Evolutionary conservation across 768 basidiomycete genomes (phyloP).

Genomic region (Mycena alexandri): DNA sequence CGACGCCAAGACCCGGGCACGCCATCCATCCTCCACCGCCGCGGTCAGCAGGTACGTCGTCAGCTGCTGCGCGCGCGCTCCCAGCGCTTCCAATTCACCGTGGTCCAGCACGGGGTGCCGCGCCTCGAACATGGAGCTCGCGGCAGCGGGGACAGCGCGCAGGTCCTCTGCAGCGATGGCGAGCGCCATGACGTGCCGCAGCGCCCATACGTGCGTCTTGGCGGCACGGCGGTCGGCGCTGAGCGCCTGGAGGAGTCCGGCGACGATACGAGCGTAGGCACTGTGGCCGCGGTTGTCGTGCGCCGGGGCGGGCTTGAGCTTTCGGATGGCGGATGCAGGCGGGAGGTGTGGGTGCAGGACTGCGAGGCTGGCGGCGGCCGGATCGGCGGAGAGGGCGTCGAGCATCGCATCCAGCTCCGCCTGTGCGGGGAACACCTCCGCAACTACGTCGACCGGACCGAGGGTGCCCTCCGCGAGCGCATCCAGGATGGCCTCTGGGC

Average conservation of each 20-base stretch:
- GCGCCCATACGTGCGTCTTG: conserved; percentile 69
- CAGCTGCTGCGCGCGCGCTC: conserved; percentile 63
- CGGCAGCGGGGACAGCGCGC: conserved; percentile 62
- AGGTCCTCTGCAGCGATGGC: conserved; percentile 74
- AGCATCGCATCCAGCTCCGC: conserved; percentile 63
- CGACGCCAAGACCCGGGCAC: conserved; percentile 54
- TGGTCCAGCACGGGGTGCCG: conserved; percentile 44
- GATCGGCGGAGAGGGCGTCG: conserved; percentile 56
- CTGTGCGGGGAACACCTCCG: conserved; percentile 66
- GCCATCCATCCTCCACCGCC: conserved; percentile 63
- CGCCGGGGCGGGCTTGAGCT: conserved; percentile 12
- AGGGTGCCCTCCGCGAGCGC: conserved; percentile 51
- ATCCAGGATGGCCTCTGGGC: conserved; percentile 62
- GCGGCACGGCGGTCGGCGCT: conserved; percentile 71
- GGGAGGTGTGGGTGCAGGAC: conserved; percentile 72
- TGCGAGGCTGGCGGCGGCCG: conserved; percentile 67
- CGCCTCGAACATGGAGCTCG: conserved; percentile 62
- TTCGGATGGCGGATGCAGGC: conserved; percentile 48
- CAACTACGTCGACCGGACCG: conserved; percentile 54
- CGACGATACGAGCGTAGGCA: conserved; percentile 72
- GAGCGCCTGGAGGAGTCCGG: conserved; percentile 68
- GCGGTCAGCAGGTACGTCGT: conserved; percentile 74
- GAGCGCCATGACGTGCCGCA: conserved; percentile 78
- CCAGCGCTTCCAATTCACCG: conserved; percentile 54
- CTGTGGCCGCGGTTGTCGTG: conserved; percentile 69